Evolutionary conservation across 169 alveolate species (phyloP).

Genomic region (Toxoplasma gondii): DNA sequence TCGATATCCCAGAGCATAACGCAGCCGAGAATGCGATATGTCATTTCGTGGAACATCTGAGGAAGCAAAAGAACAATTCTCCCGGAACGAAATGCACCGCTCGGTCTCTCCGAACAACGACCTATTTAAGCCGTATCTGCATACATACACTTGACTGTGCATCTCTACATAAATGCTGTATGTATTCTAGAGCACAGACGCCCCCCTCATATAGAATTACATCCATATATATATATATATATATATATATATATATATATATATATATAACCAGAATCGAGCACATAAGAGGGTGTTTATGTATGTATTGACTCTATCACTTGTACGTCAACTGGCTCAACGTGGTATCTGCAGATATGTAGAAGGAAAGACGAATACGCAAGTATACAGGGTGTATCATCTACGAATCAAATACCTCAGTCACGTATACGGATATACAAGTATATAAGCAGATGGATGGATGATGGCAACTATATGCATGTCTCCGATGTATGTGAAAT

Average conservation of each 20-base stretch:
- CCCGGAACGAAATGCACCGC: too few relatives aligned
- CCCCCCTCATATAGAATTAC: neutral
- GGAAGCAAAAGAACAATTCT: neutral
- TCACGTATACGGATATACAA: too few relatives aligned
- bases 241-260: slow-evolving; percentile 7
- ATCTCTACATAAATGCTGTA: too few relatives aligned
- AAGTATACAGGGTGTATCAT: too few relatives aligned
- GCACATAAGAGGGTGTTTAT: neutral
- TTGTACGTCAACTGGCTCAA: too few relatives aligned
- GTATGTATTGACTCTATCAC: neutral
- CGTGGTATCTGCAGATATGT: too few relatives aligned
- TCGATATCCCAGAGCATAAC: slow-evolving; percentile 18
- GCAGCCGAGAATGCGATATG: slow-evolving; percentile 10
- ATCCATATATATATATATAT: neutral
- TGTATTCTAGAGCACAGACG: neutral
- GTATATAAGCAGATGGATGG: neutral
- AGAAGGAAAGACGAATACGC: too few relatives aligned
- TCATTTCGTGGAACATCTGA: slow-evolving; percentile 26
- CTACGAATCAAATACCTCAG: too few relatives aligned
- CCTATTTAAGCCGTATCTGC: neutral
- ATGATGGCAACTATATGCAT: too few relatives aligned
- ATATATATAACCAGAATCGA: neutral
- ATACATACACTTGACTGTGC: neutral
- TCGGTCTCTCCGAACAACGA: neutral
- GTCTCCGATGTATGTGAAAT: too few relatives aligned